Base-by-base conservation (phyloP, 345 rosid genomes). In the Combretum micranthum region DNA sequence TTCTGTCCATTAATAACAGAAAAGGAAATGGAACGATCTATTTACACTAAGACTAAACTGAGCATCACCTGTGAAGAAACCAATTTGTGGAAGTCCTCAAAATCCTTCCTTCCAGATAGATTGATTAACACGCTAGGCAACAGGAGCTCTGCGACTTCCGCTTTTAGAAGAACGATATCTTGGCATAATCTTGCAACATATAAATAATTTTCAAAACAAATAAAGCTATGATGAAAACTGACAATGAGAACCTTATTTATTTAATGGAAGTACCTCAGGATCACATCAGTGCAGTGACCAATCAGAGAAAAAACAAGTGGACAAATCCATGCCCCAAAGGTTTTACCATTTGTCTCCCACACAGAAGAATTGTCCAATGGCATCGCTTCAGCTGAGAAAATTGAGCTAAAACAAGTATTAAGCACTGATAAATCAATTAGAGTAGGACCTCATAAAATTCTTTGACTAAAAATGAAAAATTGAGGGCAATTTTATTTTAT, bases 141-240 rank as follows among this genome's bases (percentile, higher is more conserved):
- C 42, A 88, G 72, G 69, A 92, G 89, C 87, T 88, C 97, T 55
- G 97, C 85, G 49, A 80, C 86, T 78, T 92, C 97, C 51, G 93
- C 78, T 74, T 92, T 92, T 66, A 83, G 67, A 69, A 81, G 56
- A 62, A 80, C 87, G 62, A 92, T 76, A 68, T 84, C 87, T 75
- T 86, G 98, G 65, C 88, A 92, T 71, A 92, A 77, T 78, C 98
- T 92, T 22, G 21, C 21, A 69, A 62, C 62, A 54, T 51, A 59
- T 61, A 20, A 62, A 50, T 61, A 50, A 42, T 44, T 42, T 42
- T 43, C 45, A 19, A n/a, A 22, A 56, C 16, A 17, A 20, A 32
- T 47, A 21, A 49, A 45, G 42, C 20, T 4, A 18, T 13, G 43
- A n/a, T 20, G 37, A 52, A 51, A 54, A 23, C 53, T 55, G 22